Conservation (phyloP, 2,329 filamentous ascomycete genomes). For the Neofusicoccum sp. region DNA sequence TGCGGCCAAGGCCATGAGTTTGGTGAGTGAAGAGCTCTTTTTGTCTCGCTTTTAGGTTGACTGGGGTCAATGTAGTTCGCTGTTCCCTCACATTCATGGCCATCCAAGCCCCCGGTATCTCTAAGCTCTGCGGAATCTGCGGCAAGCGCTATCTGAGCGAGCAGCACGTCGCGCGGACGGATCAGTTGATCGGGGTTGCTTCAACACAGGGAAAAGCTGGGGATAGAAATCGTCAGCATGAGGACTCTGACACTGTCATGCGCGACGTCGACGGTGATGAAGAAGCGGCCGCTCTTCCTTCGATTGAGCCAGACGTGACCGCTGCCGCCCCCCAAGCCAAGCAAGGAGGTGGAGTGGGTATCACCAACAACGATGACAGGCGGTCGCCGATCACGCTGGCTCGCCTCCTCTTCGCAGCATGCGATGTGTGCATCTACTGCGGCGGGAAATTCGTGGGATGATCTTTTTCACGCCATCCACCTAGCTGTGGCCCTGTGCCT, state of each 20-base stretch:
- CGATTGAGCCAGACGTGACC: slow-evolving; percentile 8
- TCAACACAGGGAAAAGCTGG: background rate
- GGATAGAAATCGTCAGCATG: background rate
- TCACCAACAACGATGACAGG: background rate
- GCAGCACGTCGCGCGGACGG: slow-evolving; percentile 33
- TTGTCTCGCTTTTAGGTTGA: background rate
- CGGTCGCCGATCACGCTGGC: slow-evolving; percentile 28
- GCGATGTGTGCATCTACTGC: slow-evolving; percentile 42
- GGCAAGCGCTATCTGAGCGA: slow-evolving; percentile 52
- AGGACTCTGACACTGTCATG: background rate
- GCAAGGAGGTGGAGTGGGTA: slow-evolving; percentile 11
- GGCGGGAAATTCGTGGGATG: slow-evolving; percentile 38
- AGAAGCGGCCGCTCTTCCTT: slow-evolving; percentile 1
- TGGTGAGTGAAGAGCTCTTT: slow-evolving; percentile 35
- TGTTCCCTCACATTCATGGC: slow-evolving; percentile 58
- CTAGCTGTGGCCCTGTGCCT: background rate
- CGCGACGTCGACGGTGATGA: slow-evolving; percentile 1
- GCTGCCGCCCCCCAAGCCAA: slow-evolving; percentile 2
- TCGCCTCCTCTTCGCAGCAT: slow-evolving; percentile 36
- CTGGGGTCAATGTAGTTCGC: slow-evolving; percentile 41
- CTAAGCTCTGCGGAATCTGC: slow-evolving; percentile 59
- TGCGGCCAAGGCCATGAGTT: slow-evolving; percentile 58
- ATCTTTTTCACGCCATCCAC: background rate
- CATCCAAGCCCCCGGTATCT: slow-evolving; percentile 57
- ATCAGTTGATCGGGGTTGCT: background rate